Percentiles rank a stretch among this genome's conserved stretches.
Conservation (phyloP, 2,329 filamentous ascomycete genomes). For the Ophiostoma populinum region DNA sequence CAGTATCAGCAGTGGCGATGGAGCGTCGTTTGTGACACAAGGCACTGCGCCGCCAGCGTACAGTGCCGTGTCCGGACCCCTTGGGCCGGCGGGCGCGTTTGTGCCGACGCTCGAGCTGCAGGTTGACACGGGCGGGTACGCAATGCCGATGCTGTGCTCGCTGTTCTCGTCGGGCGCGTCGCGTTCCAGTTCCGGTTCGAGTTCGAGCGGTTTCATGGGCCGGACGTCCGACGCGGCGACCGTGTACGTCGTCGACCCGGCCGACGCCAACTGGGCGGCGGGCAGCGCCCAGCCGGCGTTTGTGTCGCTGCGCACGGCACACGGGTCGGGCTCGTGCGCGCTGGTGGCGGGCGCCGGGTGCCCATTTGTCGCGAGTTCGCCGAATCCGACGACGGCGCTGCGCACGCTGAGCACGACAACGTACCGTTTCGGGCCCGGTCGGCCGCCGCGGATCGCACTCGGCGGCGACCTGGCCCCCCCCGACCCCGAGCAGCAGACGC, state of each 20-base stretch:
- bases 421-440: slow-evolving; percentile 38
- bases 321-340: slow-evolving; percentile 29
- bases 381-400: slow-evolving; percentile 3
- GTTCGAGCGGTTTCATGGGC: no score
- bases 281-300: slow-evolving; percentile 19
- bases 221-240: no score
- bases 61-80: no score
- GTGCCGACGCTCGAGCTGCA: slow-evolving; percentile 23
- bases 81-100: slow-evolving; percentile 7
- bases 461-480: slow-evolving; percentile 7
- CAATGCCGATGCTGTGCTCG: neutral
- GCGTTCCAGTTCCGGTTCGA: no score
- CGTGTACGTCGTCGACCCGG: slow-evolving; percentile 23
- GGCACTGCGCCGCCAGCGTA: no score
- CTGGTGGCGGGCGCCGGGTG: slow-evolving; percentile 26
- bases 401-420: slow-evolving; percentile 30
- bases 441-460: slow-evolving; percentile 28
- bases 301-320: slow-evolving; percentile 29
- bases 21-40: no score
- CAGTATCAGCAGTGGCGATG: no score
- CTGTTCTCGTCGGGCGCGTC: neutral
- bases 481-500: slow-evolving; percentile 8
- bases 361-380: no score
- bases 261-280: neutral
- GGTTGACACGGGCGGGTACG: slow-evolving; percentile 19